A percentile compares a stretch with the other conserved stretches of the same genome.
phyloP scores from a whole-genome alignment of 352 stramenopile genomes.

The Phytophthora hybrid region DNA sequence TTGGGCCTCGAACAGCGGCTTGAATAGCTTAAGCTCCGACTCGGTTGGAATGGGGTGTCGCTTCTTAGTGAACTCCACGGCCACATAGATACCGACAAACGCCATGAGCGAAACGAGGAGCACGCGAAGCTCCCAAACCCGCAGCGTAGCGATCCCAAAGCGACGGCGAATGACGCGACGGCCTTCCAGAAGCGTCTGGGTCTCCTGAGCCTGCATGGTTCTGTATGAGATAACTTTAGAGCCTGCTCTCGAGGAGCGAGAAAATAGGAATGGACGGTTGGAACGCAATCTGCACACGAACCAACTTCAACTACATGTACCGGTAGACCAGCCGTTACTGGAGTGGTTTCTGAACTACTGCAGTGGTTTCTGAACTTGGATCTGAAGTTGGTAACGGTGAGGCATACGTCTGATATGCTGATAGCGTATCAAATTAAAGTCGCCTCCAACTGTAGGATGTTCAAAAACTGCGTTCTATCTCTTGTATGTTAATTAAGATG shows the following conservation, averaged over 20 bases:
- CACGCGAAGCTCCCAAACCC: conserved; percentile 16
- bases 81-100: conserved; percentile 27
- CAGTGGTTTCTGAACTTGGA: conserved; percentile 10
- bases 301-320: conserved; percentile 4
- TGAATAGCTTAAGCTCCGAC: conserved; percentile 39
- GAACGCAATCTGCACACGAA: background rate
- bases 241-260: background rate
- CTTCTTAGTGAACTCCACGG: conserved; percentile 9
- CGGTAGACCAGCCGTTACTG: background rate
- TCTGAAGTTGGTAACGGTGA: background rate
- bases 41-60: conserved; percentile 12
- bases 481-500: background rate
- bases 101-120: conserved; percentile 27
- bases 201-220: background rate
- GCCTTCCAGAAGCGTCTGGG: conserved; percentile 4
- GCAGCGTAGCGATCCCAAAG: conserved; percentile 2
- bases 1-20: conserved; percentile 37
- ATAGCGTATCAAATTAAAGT: too few relatives aligned
- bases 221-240: background rate
- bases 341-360: conserved; percentile 5
- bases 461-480: background rate
- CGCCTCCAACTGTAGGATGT: too few relatives aligned
- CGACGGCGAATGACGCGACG: conserved; percentile 1
- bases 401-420: background rate
- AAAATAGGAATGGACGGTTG: background rate